A percentile compares a stretch with the other conserved stretches of the same genome.
These are phyloP conservation scores for Aureobasidium zeae DNA, from an alignment of 2,329 filamentous ascomycete genomes.

Conservation along the genomic window DNA sequence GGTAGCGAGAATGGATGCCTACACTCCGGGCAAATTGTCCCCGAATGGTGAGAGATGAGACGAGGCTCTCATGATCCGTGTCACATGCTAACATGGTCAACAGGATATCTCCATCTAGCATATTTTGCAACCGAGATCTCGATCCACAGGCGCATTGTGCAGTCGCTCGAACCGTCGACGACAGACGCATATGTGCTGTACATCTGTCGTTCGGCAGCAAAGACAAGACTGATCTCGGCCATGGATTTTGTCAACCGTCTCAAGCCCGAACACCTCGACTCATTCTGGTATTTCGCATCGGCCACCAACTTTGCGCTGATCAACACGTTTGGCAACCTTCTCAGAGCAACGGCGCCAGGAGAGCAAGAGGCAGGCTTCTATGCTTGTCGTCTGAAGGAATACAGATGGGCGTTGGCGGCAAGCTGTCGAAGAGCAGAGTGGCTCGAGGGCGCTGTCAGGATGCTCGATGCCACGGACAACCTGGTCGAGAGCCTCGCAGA, in stretches of 20 bases:
- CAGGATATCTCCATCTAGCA: conserved; percentile 68
- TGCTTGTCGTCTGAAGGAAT: conserved; percentile 72
- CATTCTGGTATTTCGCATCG: conserved; percentile 86
- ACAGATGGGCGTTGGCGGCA: conserved; percentile 87
- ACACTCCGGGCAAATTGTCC: conserved; percentile 34
- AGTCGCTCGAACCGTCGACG: conserved; percentile 54
- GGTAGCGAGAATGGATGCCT: conserved; percentile 54
- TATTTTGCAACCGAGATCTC: conserved; percentile 95
- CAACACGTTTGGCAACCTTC: conserved; percentile 80
- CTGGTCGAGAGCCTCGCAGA: conserved; percentile 38
- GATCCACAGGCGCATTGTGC: conserved; percentile 81
- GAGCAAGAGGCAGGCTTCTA: conserved; percentile 91
- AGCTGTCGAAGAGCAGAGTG: conserved; percentile 60
- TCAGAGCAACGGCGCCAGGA: conserved; percentile 82
- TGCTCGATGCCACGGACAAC: conserved; percentile 36
- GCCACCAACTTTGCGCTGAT: conserved; percentile 91
- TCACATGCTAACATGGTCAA: neutral
- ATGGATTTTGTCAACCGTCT: conserved; percentile 97
- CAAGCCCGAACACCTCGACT: conserved; percentile 72
- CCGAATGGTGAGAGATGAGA: conserved; percentile 30
- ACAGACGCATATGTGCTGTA: conserved; percentile 72
- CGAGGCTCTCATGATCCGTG: no score
- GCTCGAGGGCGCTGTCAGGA: conserved; percentile 37
- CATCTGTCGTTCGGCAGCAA: conserved; percentile 88
- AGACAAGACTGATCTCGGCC: conserved; percentile 85